Evolutionary conservation across 2,329 filamentous ascomycete genomes (phyloP).

Genomic region (Lasiodiplodia gonubiensis): DNA sequence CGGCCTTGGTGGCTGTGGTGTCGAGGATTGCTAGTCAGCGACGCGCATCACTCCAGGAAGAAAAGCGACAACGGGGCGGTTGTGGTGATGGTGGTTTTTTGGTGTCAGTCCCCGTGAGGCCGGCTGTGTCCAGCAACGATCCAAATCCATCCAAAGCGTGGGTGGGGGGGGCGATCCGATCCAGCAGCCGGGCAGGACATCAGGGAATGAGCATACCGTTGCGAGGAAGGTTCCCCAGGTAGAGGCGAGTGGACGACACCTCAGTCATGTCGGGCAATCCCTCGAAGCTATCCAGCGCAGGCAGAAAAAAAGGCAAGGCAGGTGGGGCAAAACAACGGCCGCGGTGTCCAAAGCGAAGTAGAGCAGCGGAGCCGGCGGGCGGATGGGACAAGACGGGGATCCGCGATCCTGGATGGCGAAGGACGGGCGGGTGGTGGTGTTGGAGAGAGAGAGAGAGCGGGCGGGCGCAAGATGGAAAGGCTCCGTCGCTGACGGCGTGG

Average conservation of each 20-base stretch:
- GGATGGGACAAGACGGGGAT: conserved; percentile 26
- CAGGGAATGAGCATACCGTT: conserved; percentile 70
- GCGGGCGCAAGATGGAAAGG: conserved; percentile 19
- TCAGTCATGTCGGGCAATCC: conserved; percentile 69
- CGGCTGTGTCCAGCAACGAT: conserved; percentile 29
- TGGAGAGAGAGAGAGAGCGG: background rate
- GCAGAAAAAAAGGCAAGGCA: conserved; percentile 6
- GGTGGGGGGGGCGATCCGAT: conserved; percentile 25
- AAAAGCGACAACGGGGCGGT: conserved; percentile 25
- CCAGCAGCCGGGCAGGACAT: conserved; percentile 22
- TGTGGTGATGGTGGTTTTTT: conserved; percentile 10
- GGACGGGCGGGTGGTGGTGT: conserved; percentile 14
- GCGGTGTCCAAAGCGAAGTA: conserved; percentile 26
- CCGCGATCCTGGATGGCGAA: conserved; percentile 28
- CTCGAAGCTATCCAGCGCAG: conserved; percentile 25
- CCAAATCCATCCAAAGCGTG: conserved; percentile 30
- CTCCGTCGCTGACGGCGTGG: conserved; percentile 15
- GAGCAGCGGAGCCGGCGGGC: conserved; percentile 13
- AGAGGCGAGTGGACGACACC: conserved; percentile 93
- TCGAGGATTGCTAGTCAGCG: conserved; percentile 54
- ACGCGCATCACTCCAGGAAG: conserved; percentile 34
- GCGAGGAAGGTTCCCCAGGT: conserved; percentile 96
- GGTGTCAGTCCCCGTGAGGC: conserved; percentile 17
- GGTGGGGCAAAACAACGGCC: background rate
- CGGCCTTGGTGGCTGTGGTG: conserved; percentile 85